phyloP scores from a whole-genome alignment of 352 stramenopile species.

The Phytophthora gonapodyides region DNA sequence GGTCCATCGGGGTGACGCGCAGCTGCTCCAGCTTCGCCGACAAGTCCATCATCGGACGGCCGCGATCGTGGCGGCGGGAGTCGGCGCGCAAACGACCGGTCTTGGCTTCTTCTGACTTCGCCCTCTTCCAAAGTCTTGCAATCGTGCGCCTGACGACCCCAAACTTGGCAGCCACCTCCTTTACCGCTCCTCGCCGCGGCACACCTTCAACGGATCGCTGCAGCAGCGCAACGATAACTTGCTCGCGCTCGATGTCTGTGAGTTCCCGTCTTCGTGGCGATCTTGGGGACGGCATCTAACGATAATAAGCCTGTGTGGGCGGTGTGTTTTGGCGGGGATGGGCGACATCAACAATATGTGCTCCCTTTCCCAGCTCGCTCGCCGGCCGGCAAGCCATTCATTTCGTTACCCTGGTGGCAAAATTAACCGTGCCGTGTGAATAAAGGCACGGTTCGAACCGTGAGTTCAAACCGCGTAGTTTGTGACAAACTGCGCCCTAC shows the following conservation, averaged over 20 bases:
- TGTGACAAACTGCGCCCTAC: no score
- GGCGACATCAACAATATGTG: no score
- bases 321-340: no score
- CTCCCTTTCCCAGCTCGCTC: no score
- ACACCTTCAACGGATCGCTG: slow-evolving; percentile 6
- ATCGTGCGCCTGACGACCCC: background rate
- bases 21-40: slow-evolving; percentile 5
- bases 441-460: no score
- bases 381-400: no score
- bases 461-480: no score
- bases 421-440: no score
- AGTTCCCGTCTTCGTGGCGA: background rate
- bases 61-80: slow-evolving; percentile 2
- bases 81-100: background rate
- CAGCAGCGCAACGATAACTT: slow-evolving; percentile 4
- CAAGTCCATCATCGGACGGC: background rate
- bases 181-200: background rate
- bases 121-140: slow-evolving; percentile 1
- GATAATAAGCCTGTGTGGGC: background rate
- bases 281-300: background rate
- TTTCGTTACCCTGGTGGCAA: no score
- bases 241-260: slow-evolving; percentile 6
- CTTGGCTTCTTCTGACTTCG: slow-evolving; percentile 7
- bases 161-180: slow-evolving; percentile 8
- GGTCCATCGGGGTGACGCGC: slow-evolving; percentile 6